Base-by-base conservation (phyloP, 2,329 filamentous ascomycete genomes). In the Fusarium incarnatum region DNA sequence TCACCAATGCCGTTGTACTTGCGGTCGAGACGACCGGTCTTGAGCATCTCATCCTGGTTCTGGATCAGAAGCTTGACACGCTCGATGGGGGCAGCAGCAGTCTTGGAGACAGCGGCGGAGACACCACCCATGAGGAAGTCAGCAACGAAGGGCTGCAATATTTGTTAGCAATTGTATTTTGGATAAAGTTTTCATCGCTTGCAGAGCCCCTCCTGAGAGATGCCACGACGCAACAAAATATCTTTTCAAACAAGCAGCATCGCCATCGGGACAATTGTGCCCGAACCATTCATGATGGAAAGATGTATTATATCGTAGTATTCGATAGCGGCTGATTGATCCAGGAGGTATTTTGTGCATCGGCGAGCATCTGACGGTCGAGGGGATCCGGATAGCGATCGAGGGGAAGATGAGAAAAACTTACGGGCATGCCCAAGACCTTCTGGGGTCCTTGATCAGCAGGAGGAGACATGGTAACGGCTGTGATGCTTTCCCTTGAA, bases 41-140 rank as follows among this genome's bases (percentile, higher is more conserved):
- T 97, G 81, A 99, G 87, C 96, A 99, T 99, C 91, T 99, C 96
- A 96, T 99, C 96, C 96, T 99, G 96, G 89, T 99, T 99, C 91
- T 99, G 96, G 88, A 99, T 97, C 82, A 99, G 93, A 83, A 99
- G 96, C 94, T 99, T 99, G 88, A 99, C 92, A 94, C 96, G 96
- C 94, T 99, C 96, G 80, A 99, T 99, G 87, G 96, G 96, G 87
- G 96, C 96, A 83, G 96, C 96, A 82, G 96, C 96, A 78, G 96
- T 99, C 94, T 99, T 99, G 84, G 96, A 99, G 92, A 99, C 94
- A 86, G 96, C 96, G 86, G 96, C 96, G 82, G 96, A 98, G 79
- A 99, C 92, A 98, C 96, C 96, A 92, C 96, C 96, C 96, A 99
- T 98, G 90, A 98, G 83, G 91, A 98, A 98, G 88, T 98, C 95